Percentiles rank a stretch among this genome's conserved stretches.
phyloP scores from a whole-genome alignment of 164 flowering plant species.

The Houttuynia cordata region DNA sequence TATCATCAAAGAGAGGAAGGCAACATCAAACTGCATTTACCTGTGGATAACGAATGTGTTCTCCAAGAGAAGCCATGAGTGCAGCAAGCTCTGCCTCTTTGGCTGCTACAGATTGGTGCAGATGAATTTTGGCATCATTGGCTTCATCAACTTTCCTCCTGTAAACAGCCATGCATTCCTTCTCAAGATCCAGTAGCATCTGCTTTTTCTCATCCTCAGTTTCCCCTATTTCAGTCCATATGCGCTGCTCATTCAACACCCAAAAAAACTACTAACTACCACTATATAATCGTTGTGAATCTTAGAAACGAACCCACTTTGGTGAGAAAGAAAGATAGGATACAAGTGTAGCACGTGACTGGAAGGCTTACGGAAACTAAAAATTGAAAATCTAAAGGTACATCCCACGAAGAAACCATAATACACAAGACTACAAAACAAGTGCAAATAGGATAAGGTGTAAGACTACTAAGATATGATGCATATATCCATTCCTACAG shows the following conservation, averaged over 20 bases:
- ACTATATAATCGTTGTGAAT: not conserved
- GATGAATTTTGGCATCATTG: constrained; percentile 56
- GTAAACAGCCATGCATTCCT: constrained; percentile 74
- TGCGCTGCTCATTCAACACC: constrained; percentile 38
- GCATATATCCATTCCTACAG: no score
- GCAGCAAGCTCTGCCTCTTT: constrained; percentile 86
- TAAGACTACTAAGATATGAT: no score
- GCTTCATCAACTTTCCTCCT: constrained; percentile 85
- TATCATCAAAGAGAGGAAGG: not conserved
- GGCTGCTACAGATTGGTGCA: constrained; percentile 73
- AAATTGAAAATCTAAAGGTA: no score
- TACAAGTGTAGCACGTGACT: not conserved
- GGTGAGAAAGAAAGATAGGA: not conserved
- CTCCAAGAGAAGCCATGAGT: constrained; percentile 80
- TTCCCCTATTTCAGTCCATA: constrained; percentile 90
- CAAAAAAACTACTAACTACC: constrained; percentile 1
- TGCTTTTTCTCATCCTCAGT: constrained; percentile 67
- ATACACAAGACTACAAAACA: no score
- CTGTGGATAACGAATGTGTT: constrained; percentile 45
- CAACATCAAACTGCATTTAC: constrained; percentile 12
- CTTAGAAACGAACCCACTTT: not conserved
- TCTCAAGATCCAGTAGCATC: constrained; percentile 71
- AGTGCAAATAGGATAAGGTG: no score
- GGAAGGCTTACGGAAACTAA: no score
- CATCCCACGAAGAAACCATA: no score